phyloP scores from a whole-genome alignment of 2,329 filamentous ascomycete species.

The Aspergillus proliferans region DNA sequence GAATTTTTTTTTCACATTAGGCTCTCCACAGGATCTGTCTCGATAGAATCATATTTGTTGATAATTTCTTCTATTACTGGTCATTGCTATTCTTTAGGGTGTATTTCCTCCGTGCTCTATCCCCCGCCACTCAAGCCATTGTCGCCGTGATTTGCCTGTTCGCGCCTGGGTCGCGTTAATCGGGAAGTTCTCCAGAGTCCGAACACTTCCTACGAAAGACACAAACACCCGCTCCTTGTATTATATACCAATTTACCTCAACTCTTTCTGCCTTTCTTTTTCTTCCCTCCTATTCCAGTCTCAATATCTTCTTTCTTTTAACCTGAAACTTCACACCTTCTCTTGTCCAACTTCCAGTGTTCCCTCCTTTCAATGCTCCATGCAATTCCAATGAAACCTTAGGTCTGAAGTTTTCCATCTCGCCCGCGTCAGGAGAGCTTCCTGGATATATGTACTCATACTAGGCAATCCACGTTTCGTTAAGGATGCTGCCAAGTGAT shows the following conservation, averaged over 20 bases:
- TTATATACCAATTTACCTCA: not conserved
- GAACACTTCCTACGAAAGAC: not conserved
- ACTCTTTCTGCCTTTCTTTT: not conserved
- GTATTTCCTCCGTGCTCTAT: not conserved
- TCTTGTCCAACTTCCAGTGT: not conserved
- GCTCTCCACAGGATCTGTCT: too few species aligned
- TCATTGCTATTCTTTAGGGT: too few species aligned
- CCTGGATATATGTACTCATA: slow-evolving; percentile 17
- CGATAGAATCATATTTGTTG: too few species aligned
- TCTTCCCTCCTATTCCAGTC: slow-evolving; percentile 1
- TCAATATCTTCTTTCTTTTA: not conserved
- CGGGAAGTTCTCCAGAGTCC: not conserved
- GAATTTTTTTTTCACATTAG: too few species aligned
- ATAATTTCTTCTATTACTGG: too few species aligned
- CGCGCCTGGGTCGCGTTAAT: slow-evolving; percentile 11
- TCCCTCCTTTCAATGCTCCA: not conserved
- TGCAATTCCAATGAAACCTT: not conserved
- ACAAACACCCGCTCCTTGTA: not conserved
- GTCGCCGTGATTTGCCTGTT: slow-evolving; percentile 3
- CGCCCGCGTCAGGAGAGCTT: slow-evolving; percentile 12
- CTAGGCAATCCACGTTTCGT: slow-evolving; percentile 13
- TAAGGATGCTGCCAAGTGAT: slow-evolving; percentile 38
- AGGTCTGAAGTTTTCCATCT: not conserved
- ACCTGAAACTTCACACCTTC: not conserved
- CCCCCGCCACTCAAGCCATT: slow-evolving; percentile 3